Base-by-base conservation (phyloP, 495 filamentous ascomycete species). In the Elaphomyces granulatus region DNA sequence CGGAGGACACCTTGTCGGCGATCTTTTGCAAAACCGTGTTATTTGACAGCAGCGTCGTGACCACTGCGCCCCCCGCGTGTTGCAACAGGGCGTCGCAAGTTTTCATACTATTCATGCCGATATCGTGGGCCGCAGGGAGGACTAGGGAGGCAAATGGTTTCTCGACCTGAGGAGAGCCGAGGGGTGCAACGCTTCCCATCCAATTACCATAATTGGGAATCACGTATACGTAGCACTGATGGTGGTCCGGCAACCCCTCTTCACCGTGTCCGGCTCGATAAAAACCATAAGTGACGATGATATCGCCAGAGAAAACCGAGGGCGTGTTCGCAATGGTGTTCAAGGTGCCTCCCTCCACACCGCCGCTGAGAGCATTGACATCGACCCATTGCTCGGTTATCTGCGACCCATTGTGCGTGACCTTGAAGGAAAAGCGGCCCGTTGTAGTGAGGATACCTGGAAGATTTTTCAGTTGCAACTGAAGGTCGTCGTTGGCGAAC, bases 61-160 rank as follows among this genome's bases (percentile, higher is more conserved):
- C n/a, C n/a, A n/a, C n/a, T n/a, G n/a, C n/a, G n/a, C n/a, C n/a
- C n/a, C n/a, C n/a, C 3, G 58, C 48, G 9, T 54, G 48, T n/a
- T 51, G 26, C 10, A 71, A 47, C 12, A 74, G 43, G 0, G 54
- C 55, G 4, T 57, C 43, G 33, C 54, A 48, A 43, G 44, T 63
- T 34, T 59, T 47, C 64, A 72, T 67, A 52, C 56, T 70, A 49
- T 75, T 73, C 67, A 75, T 72, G 8, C 71, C 69, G 16, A 62
- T 58, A 37, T 73, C 69, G 44, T 75, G 70, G 1, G 57, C 50
- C 0, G 57, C 43, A 1, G 71, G 63, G 1, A 73, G 60, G 10
- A 71, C 64, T 33, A 72, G 55, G 16, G 57, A 55, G 8, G 47
- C 40, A 49, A 72, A 71, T 1, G 63, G 63, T 14, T 61, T 54